Base-by-base conservation (phyloP, 78 protist species). In the Dictyostelium firmibasis region DNA sequence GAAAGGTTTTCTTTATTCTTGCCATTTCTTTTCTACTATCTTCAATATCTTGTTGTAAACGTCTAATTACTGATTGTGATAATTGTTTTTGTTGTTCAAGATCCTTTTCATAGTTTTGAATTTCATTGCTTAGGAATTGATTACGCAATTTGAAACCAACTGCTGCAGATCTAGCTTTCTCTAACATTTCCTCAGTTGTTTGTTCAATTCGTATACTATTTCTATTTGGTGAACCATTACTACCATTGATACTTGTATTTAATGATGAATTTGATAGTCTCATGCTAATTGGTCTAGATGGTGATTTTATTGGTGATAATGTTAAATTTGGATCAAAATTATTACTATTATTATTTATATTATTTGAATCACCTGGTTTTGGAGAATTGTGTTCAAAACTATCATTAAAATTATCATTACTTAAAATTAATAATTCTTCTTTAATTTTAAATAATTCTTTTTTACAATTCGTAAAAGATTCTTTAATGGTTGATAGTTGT, bases 321-420 rank as follows among this genome's bases (percentile, higher is more conserved):
- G 81, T 18, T 36, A 27, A 27, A 20, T 27, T 74, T 35, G 50
- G 14, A 27, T n/a, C 29, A n/a, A 77, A 20, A 77, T 13, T 3
- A 70, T 27, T 70, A 31, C 33, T 70, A 14, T 11, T 36, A 74
- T 27, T 35, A 74, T 33, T 33, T 18, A 10, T 33, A 75, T 33
- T 33, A 75, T 75, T 75, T 29, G 20, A 29, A 18, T 31, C 18
- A 74, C 3, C 18, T 25, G 0, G 3, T 18, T 75, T 36, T 35
- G 84, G 50, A 10, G 47, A 31, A 50, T 31, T 35, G 10, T 44
- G 27, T 25, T 79, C 33, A 29, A 89, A 64, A 29, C 72, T 38
- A 29, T 89, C 94, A 69, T 78, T 89, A 43, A 67, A 89, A 78
- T 89, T 79, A 43, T 89, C 94, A 47, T 89, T 75, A 35, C 87